phyloP scores from a whole-genome alignment of 768 basidiomycete species.

The Neoboletus magnificus region DNA sequence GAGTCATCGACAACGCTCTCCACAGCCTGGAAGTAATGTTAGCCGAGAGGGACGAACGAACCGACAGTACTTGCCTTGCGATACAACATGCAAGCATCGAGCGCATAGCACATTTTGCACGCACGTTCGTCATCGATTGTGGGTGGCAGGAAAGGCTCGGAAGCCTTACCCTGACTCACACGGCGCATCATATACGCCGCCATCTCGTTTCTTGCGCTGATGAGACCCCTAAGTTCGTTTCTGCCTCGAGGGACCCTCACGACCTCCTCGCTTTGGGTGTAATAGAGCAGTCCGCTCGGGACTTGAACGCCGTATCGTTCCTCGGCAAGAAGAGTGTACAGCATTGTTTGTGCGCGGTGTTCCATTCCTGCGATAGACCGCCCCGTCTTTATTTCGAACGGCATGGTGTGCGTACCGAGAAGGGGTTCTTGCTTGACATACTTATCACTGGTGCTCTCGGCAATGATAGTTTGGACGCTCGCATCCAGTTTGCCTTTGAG shows the following conservation, averaged over 20 bases:
- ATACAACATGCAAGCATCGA: slow-evolving; percentile 93
- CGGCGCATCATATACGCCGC: slow-evolving; percentile 71
- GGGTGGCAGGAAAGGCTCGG: slow-evolving; percentile 71
- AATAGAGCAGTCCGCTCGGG: slow-evolving; percentile 83
- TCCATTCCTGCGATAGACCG: slow-evolving; percentile 74
- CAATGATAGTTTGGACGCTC: slow-evolving; percentile 67
- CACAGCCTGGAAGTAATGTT: slow-evolving; percentile 49
- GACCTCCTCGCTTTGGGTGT: slow-evolving; percentile 89
- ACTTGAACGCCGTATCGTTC: slow-evolving; percentile 89
- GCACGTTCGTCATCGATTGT: slow-evolving; percentile 78
- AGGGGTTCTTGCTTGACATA: slow-evolving; percentile 15
- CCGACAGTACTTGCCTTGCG: slow-evolving; percentile 55
- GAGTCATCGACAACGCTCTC: slow-evolving; percentile 55
- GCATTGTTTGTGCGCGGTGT: slow-evolving; percentile 96
- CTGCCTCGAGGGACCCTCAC: slow-evolving; percentile 73
- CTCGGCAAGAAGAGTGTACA: slow-evolving; percentile 87
- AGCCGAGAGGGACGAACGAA: background rate
- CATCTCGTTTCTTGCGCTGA: slow-evolving; percentile 82
- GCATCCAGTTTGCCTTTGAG: slow-evolving; percentile 96
- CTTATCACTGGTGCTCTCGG: slow-evolving; percentile 38
- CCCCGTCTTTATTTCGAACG: slow-evolving; percentile 97
- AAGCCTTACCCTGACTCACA: slow-evolving; percentile 21
- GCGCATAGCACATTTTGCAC: slow-evolving; percentile 78
- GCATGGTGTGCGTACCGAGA: slow-evolving; percentile 42
- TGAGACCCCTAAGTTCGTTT: slow-evolving; percentile 81